Conservation (phyloP, 805 yeast genomes). For the Isabelozyma rhagii region DNA sequence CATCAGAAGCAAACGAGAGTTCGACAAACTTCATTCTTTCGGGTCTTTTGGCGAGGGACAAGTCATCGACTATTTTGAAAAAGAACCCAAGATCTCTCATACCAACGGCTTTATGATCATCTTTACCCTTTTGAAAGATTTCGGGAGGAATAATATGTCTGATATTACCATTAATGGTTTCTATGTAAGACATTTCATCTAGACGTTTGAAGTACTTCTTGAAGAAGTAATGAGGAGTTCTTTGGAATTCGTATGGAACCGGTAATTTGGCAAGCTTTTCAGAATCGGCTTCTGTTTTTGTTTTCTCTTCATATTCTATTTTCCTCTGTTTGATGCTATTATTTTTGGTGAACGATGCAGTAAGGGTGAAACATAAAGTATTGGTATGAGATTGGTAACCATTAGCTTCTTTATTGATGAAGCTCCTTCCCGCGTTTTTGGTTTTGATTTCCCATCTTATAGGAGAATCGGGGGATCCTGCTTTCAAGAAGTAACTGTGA, state of each 20-base stretch:
- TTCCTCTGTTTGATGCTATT: slow-evolving; percentile 9
- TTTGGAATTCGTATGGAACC: slow-evolving; percentile 18
- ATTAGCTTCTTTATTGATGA: slow-evolving; percentile 19
- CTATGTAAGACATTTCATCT: slow-evolving; percentile 11
- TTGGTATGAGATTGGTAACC: slow-evolving; percentile 17
- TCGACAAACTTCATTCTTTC: slow-evolving; percentile 13
- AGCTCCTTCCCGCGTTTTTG: slow-evolving; percentile 20
- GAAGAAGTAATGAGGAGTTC: slow-evolving; percentile 16
- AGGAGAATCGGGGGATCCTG: slow-evolving; percentile 16
- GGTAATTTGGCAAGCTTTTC: not conserved
- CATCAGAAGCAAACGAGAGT: slow-evolving; percentile 27
- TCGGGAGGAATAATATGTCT: slow-evolving; percentile 25
- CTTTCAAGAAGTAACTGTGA: slow-evolving; percentile 25
- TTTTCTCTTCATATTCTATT: not conserved
- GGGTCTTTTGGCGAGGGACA: slow-evolving; percentile 18
- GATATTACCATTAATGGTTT: slow-evolving; percentile 27
- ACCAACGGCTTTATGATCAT: slow-evolving; percentile 7
- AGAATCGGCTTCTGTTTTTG: not conserved
- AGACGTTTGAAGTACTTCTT: slow-evolving; percentile 12
- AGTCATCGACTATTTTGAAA: slow-evolving; percentile 25
- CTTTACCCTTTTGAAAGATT: slow-evolving; percentile 5
- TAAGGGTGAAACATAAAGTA: slow-evolving; percentile 17
- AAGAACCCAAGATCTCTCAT: slow-evolving; percentile 26
- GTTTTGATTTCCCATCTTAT: slow-evolving; percentile 23
- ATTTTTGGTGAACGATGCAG: slow-evolving; percentile 20